Evolutionary conservation across 2,329 filamentous ascomycete genomes (phyloP), one percentile per base, ranked within the genome.

Genomic region (Sclerotinia spermophila): DNA sequence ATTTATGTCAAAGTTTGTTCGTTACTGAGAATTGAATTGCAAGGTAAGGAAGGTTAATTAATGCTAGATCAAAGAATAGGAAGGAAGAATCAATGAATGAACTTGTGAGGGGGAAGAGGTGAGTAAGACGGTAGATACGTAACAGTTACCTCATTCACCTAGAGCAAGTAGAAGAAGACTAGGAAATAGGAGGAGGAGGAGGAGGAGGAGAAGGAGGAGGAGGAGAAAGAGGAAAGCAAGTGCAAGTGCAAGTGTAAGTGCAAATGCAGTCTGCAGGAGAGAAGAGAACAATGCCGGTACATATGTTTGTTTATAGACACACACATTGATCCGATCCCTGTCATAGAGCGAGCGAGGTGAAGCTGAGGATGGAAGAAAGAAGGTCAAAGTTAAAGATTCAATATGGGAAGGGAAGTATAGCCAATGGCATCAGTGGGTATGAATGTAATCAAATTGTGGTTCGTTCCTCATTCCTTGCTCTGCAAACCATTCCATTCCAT

Each of bases 271-370:
- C 61, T 53, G 44, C 33, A 53, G 61, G 45, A 65, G 61, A 65
- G 40, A 65, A 65, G 61, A 65, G 40, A 65, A n/a, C 61, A 65
- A 65, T 33, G 44, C 48, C 33, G 64, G 64, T 53, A 56, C 19
- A 51, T 56, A 40, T 67, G 64, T 55, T 30, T 67, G 24, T 67
- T 27, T 35, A 40, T 40, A 40, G 30, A 7, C n/a, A 66, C 48
- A 7, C n/a, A 66, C 48, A 19, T 15, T 35, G 27, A 48, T 30
- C 66, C 24, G 40, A 68, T 27, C 66, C 66, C 33, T 68, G 66
- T 5, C 30, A 35, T 33, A 21, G 24, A 30, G 17, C 19, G 35
- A 33, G 19, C 53, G 38, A 17, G 40, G 24, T 30, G 35, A 44
- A 55, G n/a, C n/a, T 67, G 51, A 67, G 35, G 11, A 11, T 33